Evolutionary conservation across 2,329 filamentous ascomycete species (phyloP).

Genomic region (Exophiala phaeomuriformis): DNA sequence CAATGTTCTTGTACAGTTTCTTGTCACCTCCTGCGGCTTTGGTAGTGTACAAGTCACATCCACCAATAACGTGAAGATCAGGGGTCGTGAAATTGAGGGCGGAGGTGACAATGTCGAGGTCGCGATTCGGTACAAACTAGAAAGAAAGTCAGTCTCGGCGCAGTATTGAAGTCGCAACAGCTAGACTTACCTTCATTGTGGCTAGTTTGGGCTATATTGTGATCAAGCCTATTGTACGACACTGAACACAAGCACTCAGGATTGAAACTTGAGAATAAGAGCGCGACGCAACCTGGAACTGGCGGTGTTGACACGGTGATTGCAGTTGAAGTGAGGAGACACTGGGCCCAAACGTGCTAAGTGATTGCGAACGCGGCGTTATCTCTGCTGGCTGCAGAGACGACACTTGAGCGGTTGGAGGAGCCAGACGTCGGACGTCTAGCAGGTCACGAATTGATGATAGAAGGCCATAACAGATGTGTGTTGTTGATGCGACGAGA

Average conservation of each 20-base stretch:
- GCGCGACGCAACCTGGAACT: background rate
- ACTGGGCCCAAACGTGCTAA: slow-evolving; percentile 29
- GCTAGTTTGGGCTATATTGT: background rate
- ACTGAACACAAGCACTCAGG: background rate
- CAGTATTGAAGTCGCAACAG: background rate
- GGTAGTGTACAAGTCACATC: slow-evolving; percentile 94
- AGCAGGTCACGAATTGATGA: slow-evolving; percentile 33
- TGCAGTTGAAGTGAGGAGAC: slow-evolving; percentile 1
- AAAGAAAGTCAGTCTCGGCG: slow-evolving; percentile 24
- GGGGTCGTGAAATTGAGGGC: slow-evolving; percentile 93
- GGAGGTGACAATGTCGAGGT: slow-evolving; percentile 85
- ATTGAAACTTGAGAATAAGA: background rate
- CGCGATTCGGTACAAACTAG: slow-evolving; percentile 84
- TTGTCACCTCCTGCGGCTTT: slow-evolving; percentile 94
- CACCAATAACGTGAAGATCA: slow-evolving; percentile 84
- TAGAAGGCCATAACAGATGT: slow-evolving; percentile 27
- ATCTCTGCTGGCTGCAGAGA: slow-evolving; percentile 42
- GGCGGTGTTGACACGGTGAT: slow-evolving; percentile 2
- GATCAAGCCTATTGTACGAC: slow-evolving; percentile 5
- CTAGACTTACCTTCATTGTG: slow-evolving; percentile 28
- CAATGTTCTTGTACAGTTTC: slow-evolving; percentile 94
- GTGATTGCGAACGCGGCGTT: slow-evolving; percentile 39
- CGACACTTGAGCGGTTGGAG: slow-evolving; percentile 35
- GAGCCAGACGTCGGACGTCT: slow-evolving; percentile 42
- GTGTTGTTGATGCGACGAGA: slow-evolving; percentile 13